Evolutionary conservation across 352 stramenopile species (phyloP).

Genomic region (Globisporangium carolinianum): DNA sequence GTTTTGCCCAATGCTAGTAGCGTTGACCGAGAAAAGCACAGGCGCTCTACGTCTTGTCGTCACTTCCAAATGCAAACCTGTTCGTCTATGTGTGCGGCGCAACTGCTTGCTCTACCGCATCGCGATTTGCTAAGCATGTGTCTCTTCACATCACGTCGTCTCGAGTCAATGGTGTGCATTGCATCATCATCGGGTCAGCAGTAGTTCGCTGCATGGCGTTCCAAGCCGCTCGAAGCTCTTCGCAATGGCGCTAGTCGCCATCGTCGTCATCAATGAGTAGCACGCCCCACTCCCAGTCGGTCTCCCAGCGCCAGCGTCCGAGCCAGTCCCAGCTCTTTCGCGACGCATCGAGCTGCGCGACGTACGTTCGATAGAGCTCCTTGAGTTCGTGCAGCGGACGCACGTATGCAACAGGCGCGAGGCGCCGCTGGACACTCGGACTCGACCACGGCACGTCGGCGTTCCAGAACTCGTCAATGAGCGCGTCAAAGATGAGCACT

Average conservation of each 20-base stretch:
- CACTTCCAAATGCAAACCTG: too few relatives aligned
- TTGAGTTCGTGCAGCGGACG: constrained; percentile 33
- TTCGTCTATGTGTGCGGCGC: too few relatives aligned
- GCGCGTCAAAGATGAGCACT: constrained; percentile 34
- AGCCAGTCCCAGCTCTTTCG: constrained; percentile 35
- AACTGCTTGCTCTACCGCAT: too few relatives aligned
- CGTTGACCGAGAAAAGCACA: too few relatives aligned
- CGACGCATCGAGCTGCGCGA: constrained; percentile 18
- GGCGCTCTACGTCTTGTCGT: too few relatives aligned
- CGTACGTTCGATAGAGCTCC: constrained; percentile 30
- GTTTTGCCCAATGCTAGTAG: too few relatives aligned
- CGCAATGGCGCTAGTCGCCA: neutral
- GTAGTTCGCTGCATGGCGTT: too few relatives aligned
- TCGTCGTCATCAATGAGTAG: constrained; percentile 10
- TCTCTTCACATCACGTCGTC: too few relatives aligned
- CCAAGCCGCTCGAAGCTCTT: too few relatives aligned
- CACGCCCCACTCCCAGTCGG: constrained; percentile 40
- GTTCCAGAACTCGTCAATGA: constrained; percentile 70
- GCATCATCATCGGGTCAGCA: too few relatives aligned
- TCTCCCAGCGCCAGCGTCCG: constrained; percentile 30
- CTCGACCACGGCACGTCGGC: constrained; percentile 46
- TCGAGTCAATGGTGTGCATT: too few relatives aligned
- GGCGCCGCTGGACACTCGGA: constrained; percentile 29
- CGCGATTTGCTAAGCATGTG: too few relatives aligned
- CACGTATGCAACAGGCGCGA: constrained; percentile 9